Conservation (phyloP, 192 early-diverging fungal genomes). For the Podila horticola region DNA sequence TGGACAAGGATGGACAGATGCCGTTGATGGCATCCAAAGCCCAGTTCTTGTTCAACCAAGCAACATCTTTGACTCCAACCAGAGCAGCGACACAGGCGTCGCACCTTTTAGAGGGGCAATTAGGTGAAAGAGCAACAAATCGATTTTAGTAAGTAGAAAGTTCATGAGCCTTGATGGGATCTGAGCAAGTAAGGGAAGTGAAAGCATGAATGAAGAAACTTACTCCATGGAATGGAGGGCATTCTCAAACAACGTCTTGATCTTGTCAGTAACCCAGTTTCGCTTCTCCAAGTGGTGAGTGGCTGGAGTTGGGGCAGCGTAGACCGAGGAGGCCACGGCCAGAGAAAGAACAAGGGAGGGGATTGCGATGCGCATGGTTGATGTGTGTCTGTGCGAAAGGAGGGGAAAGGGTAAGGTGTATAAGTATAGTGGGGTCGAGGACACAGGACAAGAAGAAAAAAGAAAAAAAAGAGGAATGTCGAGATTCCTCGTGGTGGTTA, state of each 20-base stretch:
- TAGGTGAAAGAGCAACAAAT: background rate
- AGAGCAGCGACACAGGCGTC: slow-evolving; percentile 57
- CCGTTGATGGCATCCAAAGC: slow-evolving; percentile 40
- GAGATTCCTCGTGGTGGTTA: too few species aligned
- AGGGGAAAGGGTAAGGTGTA: background rate
- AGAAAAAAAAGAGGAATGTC: background rate
- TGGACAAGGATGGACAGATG: slow-evolving; percentile 42
- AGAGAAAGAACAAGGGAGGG: slow-evolving; percentile 32
- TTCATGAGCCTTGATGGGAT: background rate
- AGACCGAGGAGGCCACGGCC: slow-evolving; percentile 23
- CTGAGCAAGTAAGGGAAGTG: too few species aligned
- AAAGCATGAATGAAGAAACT: background rate
- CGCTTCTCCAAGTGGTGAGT: slow-evolving; percentile 34
- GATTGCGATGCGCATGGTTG: slow-evolving; percentile 27
- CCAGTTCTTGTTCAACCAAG: slow-evolving; percentile 55
- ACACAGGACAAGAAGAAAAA: slow-evolving; percentile 5
- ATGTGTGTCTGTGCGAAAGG: background rate
- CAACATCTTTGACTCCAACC: slow-evolving; percentile 53
- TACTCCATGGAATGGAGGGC: slow-evolving; percentile 30
- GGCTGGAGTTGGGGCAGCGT: slow-evolving; percentile 27
- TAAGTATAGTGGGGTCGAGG: background rate
- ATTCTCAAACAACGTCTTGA: slow-evolving; percentile 24
- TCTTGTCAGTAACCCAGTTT: slow-evolving; percentile 22
- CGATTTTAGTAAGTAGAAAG: background rate
- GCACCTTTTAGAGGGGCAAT: slow-evolving; percentile 28